Evolutionary conservation across 169 alveolate species (phyloP).

Genomic region (Perkinsus marinus): DNA sequence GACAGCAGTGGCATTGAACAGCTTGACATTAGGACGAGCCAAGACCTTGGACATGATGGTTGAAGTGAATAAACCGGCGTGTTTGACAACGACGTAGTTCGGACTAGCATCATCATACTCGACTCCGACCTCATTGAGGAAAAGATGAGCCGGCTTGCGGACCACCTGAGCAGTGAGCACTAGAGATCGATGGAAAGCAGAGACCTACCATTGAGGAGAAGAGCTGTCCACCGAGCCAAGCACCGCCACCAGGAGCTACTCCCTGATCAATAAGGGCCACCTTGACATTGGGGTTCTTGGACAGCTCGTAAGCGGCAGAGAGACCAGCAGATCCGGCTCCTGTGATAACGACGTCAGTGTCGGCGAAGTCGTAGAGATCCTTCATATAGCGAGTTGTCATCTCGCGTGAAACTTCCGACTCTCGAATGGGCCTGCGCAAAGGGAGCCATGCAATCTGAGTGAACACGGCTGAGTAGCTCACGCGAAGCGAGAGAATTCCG

Average conservation of each 20-base stretch:
- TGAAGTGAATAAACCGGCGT: slow-evolving; percentile 24
- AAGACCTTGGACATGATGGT: slow-evolving; percentile 15
- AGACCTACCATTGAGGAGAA: slow-evolving; percentile 13
- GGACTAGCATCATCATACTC: slow-evolving; percentile 19
- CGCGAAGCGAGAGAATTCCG: not conserved
- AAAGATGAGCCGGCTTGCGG: slow-evolving; percentile 23
- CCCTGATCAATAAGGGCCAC: slow-evolving; percentile 23
- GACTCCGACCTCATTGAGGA: slow-evolving; percentile 18
- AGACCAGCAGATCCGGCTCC: slow-evolving; percentile 31
- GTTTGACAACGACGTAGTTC: slow-evolving; percentile 27
- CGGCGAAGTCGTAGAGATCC: slow-evolving; percentile 19
- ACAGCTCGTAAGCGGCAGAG: slow-evolving; percentile 20
- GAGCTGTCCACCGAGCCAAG: slow-evolving; percentile 29
- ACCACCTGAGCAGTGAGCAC: not conserved
- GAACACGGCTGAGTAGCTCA: not conserved
- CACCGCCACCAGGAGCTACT: slow-evolving; percentile 24
- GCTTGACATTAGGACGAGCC: slow-evolving; percentile 21
- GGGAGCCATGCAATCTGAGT: not conserved
- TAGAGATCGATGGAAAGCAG: not conserved
- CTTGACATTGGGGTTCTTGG: slow-evolving; percentile 26
- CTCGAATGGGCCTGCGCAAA: slow-evolving; percentile 8
- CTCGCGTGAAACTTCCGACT: slow-evolving; percentile 18
- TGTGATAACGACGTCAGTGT: slow-evolving; percentile 20
- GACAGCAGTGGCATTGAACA: slow-evolving; percentile 24
- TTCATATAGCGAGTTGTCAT: slow-evolving; percentile 25